Percentiles rank a stretch among this genome's conserved stretches.
Conservation (phyloP, 345 rosid species). For the Linum trigynum region DNA sequence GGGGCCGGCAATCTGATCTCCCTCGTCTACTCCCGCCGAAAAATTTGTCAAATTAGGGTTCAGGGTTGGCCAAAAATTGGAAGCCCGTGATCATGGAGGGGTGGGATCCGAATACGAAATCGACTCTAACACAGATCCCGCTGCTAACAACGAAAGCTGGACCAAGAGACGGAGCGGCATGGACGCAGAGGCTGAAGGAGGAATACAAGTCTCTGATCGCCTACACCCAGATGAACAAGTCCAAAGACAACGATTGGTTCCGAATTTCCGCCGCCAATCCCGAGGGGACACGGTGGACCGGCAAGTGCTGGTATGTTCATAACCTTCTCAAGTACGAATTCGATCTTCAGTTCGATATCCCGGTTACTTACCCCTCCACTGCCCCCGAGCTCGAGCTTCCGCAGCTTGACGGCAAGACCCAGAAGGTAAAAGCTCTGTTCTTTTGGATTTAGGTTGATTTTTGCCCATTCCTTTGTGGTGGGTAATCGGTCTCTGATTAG, state of each 20-base stretch:
- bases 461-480: background rate
- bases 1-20: no score
- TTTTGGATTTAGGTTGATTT: background rate
- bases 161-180: constrained; percentile 77
- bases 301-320: constrained; percentile 97
- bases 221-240: constrained; percentile 96
- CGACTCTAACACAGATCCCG: constrained; percentile 82
- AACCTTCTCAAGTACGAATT: constrained; percentile 94
- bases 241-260: constrained; percentile 98
- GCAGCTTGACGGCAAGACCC: constrained; percentile 87
- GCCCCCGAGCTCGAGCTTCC: constrained; percentile 94
- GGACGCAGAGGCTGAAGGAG: constrained; percentile 88
- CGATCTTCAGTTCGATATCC: constrained; percentile 90
- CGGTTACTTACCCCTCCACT: constrained; percentile 83
- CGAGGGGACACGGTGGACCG: constrained; percentile 91
- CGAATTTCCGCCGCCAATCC: constrained; percentile 87
- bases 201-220: constrained; percentile 91
- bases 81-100: constrained; percentile 47
- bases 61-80: no score
- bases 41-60: no score
- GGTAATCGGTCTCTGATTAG: background rate
- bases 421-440: constrained; percentile 39
- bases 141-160: constrained; percentile 77
- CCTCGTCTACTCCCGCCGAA: no score
- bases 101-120: constrained; percentile 92